Base-by-base conservation (phyloP, 805 yeast genomes). In the Teunomyces panamensis region DNA sequence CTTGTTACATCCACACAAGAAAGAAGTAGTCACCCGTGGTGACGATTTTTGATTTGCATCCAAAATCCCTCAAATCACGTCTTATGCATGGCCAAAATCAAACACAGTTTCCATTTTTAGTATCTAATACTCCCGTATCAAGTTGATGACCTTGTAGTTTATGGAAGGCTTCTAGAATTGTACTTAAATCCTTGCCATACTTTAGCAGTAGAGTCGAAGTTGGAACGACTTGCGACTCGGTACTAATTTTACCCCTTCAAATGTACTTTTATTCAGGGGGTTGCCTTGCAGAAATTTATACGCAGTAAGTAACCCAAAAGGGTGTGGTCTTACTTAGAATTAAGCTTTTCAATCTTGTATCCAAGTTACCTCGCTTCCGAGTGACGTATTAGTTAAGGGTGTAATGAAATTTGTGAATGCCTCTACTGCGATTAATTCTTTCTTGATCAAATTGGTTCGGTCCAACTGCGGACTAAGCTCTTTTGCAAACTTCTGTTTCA, bases 21-120 rank as follows among this genome's bases (percentile, higher is more conserved):
- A 92, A 73, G 99, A 94, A 69, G 92, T 94, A 39, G 90, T 94
- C 16, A 88, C 97, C 10, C 80, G 92, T 56, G 99, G 99, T 44
- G 97, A 89, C 39, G 99, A 94, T 68, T 94, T 84, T 64, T 92
- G 30, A 24, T 37, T 37, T 14, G 30, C 16, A 10, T 11, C 30
- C 28, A 11, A n/a, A 10, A 9, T 37, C 16, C 10, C 17, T 20
- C 24, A 32, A 32, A 32, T n/a, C 17, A 5, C 14, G 13, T 32
- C 34, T 30, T n/a, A 13, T 13, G 8, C 10, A 16, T 17, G 9
- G 34, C 9, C 13, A 32, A 32, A 32, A 32, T 32, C 13, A 20
- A 20, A 20, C 24, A 5, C 6, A 20, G 6, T 20, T 20, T 4
- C 6, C 6, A 20, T 20, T 20, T 20, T 20, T 20, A 20, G 24